Evolutionary conservation across 257 asterid species (phyloP).

Genomic region (Jaltomata sinuosa): DNA sequence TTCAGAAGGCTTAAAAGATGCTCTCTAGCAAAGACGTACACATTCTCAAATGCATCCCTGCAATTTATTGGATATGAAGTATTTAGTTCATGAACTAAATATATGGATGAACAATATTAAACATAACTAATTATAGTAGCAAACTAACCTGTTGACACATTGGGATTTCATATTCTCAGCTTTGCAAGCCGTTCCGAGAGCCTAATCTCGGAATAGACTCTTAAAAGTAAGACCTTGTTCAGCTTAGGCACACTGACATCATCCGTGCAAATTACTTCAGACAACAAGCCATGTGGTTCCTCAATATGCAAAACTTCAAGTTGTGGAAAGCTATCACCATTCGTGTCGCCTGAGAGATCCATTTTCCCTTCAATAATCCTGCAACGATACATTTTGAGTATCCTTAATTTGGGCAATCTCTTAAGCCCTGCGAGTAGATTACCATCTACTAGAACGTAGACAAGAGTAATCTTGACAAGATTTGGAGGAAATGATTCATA

Average conservation of each 20-base stretch:
- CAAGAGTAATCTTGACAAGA: constrained; percentile 5
- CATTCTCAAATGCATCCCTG: no score
- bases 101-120: background rate
- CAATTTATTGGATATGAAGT: no score
- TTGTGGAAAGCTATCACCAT: background rate
- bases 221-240: background rate
- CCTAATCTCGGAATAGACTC: background rate
- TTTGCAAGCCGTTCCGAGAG: background rate
- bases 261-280: background rate
- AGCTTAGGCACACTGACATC: background rate
- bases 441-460: background rate
- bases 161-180: no score
- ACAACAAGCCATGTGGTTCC: background rate
- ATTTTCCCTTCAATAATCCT: background rate
- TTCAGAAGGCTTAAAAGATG: no score
- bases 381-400: background rate
- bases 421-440: background rate
- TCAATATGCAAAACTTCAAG: constrained; percentile 3
- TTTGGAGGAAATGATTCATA: background rate
- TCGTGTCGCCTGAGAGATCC: background rate
- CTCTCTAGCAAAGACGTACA: no score
- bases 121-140: background rate
- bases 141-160: background rate
- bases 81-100: no score
- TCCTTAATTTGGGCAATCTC: background rate